phyloP scores from a whole-genome alignment of 2,329 filamentous ascomycete species.

The Botrytis medusae region DNA sequence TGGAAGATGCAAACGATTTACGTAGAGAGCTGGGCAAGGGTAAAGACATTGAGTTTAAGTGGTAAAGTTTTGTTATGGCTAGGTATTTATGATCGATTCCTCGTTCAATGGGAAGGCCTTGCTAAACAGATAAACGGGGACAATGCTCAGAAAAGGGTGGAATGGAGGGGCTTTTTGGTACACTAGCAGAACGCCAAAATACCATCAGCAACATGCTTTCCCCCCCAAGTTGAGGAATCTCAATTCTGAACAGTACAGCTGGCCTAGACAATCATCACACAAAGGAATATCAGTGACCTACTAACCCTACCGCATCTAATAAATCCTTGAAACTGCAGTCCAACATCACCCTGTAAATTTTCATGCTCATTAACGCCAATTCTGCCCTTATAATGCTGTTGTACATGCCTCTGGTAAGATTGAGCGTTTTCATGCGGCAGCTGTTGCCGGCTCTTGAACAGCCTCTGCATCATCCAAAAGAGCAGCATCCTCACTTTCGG shows the following conservation, averaged over 20 bases:
- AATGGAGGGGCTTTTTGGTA: constrained; percentile 40
- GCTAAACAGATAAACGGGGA: constrained; percentile 33
- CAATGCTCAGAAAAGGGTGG: constrained; percentile 31
- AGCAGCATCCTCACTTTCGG: constrained; percentile 38
- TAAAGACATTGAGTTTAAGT: constrained; percentile 78
- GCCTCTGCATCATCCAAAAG: constrained; percentile 5
- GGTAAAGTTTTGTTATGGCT: constrained; percentile 69
- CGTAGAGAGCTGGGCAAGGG: constrained; percentile 89
- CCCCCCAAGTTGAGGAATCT: no score
- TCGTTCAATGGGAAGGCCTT: constrained; percentile 74
- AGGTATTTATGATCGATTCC: constrained; percentile 69
- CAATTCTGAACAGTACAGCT: not conserved
- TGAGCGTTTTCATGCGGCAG: constrained; percentile 10
- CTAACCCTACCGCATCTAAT: not conserved
- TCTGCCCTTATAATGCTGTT: constrained; percentile 12
- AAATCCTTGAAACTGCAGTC: not conserved
- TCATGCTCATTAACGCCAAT: constrained; percentile 14
- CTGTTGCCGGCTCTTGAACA: not conserved
- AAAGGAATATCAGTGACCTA: not conserved
- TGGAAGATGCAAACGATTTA: constrained; percentile 74
- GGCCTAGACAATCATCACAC: not conserved
- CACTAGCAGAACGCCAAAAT: constrained; percentile 25
- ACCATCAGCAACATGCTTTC: not conserved
- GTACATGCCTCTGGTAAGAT: constrained; percentile 5
- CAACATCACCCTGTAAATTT: not conserved